Percentiles rank a stretch among this genome's conserved stretches.
Conservation (phyloP, 2,329 filamentous ascomycete species). For the Microsporum audouinii region DNA sequence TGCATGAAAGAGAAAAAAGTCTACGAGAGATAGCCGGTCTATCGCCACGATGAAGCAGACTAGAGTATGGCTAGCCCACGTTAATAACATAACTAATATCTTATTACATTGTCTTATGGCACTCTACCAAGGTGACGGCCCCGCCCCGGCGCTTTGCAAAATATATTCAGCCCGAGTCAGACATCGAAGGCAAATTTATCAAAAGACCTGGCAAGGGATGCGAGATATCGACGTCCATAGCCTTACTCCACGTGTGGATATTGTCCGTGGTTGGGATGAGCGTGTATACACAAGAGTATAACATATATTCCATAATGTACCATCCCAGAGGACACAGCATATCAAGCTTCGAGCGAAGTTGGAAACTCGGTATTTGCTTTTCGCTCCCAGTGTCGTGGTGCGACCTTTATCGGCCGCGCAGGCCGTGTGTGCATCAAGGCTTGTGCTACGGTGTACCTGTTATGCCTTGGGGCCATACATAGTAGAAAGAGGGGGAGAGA, state of each 20-base stretch:
- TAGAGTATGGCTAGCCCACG: neutral
- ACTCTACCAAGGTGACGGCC: neutral
- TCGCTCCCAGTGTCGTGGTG: neutral
- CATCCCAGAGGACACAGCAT: neutral
- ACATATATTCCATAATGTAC: neutral
- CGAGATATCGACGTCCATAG: neutral
- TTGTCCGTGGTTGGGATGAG: neutral
- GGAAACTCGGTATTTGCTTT: constrained; percentile 3
- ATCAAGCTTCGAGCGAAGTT: neutral
- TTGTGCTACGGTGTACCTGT: neutral
- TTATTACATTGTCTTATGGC: too few species aligned
- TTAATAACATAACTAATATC: neutral
- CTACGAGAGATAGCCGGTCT: neutral
- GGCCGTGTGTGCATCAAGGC: neutral
- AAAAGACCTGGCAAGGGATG: neutral
- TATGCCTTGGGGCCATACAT: neutral
- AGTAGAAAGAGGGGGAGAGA: too few species aligned
- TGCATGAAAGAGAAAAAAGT: neutral
- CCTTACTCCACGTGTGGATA: neutral
- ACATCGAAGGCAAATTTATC: neutral
- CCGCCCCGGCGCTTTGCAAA: neutral
- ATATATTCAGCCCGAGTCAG: neutral
- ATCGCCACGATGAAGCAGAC: neutral
- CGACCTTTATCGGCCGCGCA: neutral
- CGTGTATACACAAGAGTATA: neutral